Evolutionary conservation across 805 yeast species (phyloP), one percentile per base, ranked within the genome.

Genomic region (Candida anglica): DNA sequence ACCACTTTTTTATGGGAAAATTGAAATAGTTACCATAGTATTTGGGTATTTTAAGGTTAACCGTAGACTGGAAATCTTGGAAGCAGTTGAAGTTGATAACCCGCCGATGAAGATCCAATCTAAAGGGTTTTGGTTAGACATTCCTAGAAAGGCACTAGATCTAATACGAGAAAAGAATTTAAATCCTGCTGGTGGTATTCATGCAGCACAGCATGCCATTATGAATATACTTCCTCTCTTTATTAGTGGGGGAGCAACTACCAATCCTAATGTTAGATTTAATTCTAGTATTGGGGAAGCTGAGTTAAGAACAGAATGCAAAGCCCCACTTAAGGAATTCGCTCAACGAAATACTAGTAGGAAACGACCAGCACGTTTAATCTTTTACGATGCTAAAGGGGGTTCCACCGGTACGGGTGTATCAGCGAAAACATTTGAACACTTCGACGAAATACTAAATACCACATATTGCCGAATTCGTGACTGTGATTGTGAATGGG

Each of bases 241-340:
- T 39, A 77, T 88, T 4, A 77, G 79, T 9, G 79, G 86, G 13
- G 85, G 86, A 1, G 71, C 75, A 3, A 83, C 79, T 43, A 53
- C 65, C 6, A 48, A 56, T 24, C 62, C 66, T 0, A 57, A 60
- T 33, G 57, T 51, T 8, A 45, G 56, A 19, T 59, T 52, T 33
- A 42, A 44, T 8, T 53, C 63, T 1, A 52, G 37, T 24, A 41
- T 60, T 2, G 67, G 66, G 0, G 65, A 60, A 27, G 44, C 66
- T 2, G 98, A 93, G 46, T 71, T 93, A 10, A 75, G 75, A 28
- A 86, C 98, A 0, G 99, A 93, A 56, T 93, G 99, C 58, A 93
- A 93, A 50, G 97, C 98, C 0, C 97, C 98, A 0, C 95, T 88
- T 44, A 93, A 93, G 48, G 99, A 93, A 52, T 86, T 91, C 67